phyloP scores from a whole-genome alignment of 495 filamentous ascomycete species.

The Aspergillus funiculosus region DNA sequence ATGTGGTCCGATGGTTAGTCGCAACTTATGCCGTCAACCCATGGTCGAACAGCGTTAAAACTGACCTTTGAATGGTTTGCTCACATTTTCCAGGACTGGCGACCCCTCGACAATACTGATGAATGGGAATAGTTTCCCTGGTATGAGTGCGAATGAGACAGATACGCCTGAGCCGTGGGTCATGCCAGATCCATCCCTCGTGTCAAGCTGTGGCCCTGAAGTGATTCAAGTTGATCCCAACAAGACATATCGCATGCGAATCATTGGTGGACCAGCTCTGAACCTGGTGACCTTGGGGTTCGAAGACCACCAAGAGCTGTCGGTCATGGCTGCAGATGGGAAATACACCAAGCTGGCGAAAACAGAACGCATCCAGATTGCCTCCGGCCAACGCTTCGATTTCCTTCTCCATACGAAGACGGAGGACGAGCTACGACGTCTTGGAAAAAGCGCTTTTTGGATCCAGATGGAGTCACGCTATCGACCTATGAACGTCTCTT shows the following conservation, averaged over 20 bases:
- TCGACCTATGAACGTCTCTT: neutral
- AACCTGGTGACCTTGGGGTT: neutral
- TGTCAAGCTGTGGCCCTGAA: neutral
- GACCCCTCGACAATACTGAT: neutral
- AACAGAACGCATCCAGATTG: neutral
- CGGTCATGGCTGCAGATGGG: neutral
- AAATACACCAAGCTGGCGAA: neutral
- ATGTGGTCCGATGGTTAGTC: too few species aligned
- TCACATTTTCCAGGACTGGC: neutral
- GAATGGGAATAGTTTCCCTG: neutral
- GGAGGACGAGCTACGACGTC: neutral
- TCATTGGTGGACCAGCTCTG: neutral
- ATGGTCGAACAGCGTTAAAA: too few species aligned
- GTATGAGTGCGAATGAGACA: neutral
- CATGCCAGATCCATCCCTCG: neutral
- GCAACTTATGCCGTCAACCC: too few species aligned
- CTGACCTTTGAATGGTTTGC: too few species aligned
- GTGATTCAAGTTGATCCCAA: neutral
- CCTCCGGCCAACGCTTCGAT: neutral
- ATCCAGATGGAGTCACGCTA: neutral
- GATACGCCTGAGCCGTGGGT: neutral
- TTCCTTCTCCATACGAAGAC: neutral
- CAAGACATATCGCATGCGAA: neutral
- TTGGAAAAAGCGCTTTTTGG: neutral
- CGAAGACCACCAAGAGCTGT: neutral